Base-by-base conservation (phyloP, 2,329 filamentous ascomycete genomes). In the Knoxdaviesia capensis region DNA sequence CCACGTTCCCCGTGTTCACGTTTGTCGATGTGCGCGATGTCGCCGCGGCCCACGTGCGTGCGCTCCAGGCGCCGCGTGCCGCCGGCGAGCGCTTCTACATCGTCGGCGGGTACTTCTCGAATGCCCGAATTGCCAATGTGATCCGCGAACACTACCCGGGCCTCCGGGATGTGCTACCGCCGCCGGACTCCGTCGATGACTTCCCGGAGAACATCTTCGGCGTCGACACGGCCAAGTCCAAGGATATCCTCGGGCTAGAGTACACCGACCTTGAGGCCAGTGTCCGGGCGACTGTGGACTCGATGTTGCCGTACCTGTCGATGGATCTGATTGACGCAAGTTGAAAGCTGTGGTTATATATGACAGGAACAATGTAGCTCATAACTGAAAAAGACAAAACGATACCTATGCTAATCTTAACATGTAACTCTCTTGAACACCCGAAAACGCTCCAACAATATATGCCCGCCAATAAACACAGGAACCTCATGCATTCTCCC, bases 61-160 rank as follows among this genome's bases (percentile, higher is more conserved):
- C 74, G 0, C 59, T 73, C 38, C 57, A 71, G 46, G 61, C 70
- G 30, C 62, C 68, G 0, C 68, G 69, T 20, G 74, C 71, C 1
- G 72, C 69, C 0, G 63, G 65, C 34, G 68, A 76, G 54, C 65
- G 79, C 2, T 81, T 79, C 58, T 76, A 78, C 37, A 69, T 75
- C 0, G 66, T 57, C 8, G 51, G 54, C 6, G 54, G 51, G 34
- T 54, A 53, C 41, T 61, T 53, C 48, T 56, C 52, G 44, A 60
- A 59, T 48, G 60, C 59, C 48, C 53, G 51, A 43, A 54, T 62
- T 10, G 60, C 56, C 0, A 60, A 65, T 38, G 44, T 56, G 10
- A 50, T 56, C 46, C 44, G 56, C 31, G 42, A 48, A 42, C 43
- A 48, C 43, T 31, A 54, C 36, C 48, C 54, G 40, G 48, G 51